These are phyloP conservation scores for Fermentozyma sake DNA, from an alignment of 1,139 yeast genomes.

Conservation along the genomic window DNA sequence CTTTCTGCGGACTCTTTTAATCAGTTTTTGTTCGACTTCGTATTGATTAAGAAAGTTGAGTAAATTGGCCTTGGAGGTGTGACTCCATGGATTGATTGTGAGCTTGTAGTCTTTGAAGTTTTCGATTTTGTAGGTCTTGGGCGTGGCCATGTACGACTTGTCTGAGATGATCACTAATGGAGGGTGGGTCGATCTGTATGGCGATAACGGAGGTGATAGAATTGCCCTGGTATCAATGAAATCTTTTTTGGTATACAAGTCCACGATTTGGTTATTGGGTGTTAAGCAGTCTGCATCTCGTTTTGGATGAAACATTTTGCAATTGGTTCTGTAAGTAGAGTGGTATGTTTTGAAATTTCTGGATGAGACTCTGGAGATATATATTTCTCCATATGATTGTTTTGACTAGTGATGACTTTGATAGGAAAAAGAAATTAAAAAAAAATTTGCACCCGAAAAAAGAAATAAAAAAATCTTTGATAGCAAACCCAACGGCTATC, in stretches of 20 bases:
- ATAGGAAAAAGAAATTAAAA: conserved; percentile 2
- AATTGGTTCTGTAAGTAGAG: no score
- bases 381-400: conserved; percentile 2
- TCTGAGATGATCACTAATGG: conserved; percentile 10
- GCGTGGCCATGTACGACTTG: conserved; percentile 17
- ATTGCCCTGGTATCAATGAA: conserved; percentile 19
- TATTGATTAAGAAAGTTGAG: conserved; percentile 50
- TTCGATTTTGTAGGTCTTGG: conserved; percentile 41
- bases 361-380: no score
- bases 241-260: conserved; percentile 5
- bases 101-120: conserved; percentile 43
- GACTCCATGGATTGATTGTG: conserved; percentile 49
- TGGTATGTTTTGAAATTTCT: no score
- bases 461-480: conserved; percentile 1
- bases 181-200: conserved; percentile 34
- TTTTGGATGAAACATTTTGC: no score
- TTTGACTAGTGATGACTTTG: conserved; percentile 5
- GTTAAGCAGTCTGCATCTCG: conserved; percentile 40
- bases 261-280: conserved; percentile 19
- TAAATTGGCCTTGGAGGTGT: conserved; percentile 41
- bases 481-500: no score
- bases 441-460: no score
- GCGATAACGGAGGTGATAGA: conserved; percentile 67
- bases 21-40: conserved; percentile 10
- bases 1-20: neutral